Conservation (phyloP, 805 yeast species). For the Tetrapisispora pingtungensis region DNA sequence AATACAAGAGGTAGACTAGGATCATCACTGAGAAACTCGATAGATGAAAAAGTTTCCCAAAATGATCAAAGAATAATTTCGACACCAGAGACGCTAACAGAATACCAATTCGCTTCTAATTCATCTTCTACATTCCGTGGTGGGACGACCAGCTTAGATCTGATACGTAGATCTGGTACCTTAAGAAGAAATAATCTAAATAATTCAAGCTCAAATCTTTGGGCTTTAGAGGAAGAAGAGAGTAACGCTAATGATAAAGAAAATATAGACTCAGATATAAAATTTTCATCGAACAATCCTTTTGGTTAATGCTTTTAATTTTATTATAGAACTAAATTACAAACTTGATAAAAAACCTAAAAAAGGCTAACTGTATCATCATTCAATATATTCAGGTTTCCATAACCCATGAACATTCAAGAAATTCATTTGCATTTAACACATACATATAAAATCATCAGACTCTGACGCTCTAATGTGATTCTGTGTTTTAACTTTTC, state of each 20-base stretch:
- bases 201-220: conserved; percentile 8
- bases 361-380: too few species aligned
- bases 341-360: too few species aligned
- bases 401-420: too few species aligned
- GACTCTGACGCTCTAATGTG: too few species aligned
- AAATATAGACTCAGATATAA: neutral
- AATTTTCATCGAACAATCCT: conserved; percentile 1
- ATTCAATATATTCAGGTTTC: too few species aligned
- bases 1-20: conserved; percentile 2
- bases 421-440: neutral
- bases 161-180: conserved; percentile 1
- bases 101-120: neutral
- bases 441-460: neutral
- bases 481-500: too few species aligned
- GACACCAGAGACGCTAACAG: neutral
- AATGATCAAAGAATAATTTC: neutral
- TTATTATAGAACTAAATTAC: neutral
- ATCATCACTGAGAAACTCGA: neutral
- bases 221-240: conserved; percentile 25
- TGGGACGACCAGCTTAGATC: conserved; percentile 2
- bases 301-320: neutral
- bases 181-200: conserved; percentile 6
- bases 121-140: neutral
- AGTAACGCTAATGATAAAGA: neutral
- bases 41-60: neutral